Evolutionary conservation across 2,329 filamentous ascomycete species (phyloP).

Genomic region (Zalaria sp.): DNA sequence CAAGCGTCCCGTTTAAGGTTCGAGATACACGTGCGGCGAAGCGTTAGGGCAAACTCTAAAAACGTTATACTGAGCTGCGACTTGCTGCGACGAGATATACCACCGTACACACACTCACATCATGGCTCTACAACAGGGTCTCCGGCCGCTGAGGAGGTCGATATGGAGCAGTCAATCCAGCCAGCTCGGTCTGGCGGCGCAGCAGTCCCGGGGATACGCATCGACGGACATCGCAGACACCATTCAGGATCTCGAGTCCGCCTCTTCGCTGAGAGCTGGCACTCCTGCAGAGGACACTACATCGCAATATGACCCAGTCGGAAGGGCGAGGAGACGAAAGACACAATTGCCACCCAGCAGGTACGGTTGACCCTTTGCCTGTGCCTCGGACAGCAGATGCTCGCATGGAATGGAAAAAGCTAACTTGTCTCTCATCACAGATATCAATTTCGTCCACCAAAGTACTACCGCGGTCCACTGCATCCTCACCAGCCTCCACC

Average conservation of each 20-base stretch:
- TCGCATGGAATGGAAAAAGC: neutral
- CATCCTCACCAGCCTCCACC: constrained; percentile 87
- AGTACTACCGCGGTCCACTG: constrained; percentile 85
- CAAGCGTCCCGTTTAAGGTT: too few species aligned
- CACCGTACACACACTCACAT: too few species aligned
- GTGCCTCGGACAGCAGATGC: too few species aligned
- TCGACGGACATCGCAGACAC: constrained; percentile 17
- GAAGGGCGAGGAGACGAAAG: constrained; percentile 26
- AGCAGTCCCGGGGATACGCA: constrained; percentile 16
- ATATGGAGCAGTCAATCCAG: neutral
- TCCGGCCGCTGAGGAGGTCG: too few species aligned
- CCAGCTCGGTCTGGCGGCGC: neutral
- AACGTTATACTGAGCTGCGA: too few species aligned
- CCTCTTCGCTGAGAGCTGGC: constrained; percentile 28
- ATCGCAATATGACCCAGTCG: constrained; percentile 35
- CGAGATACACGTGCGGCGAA: too few species aligned
- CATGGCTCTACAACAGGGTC: too few species aligned
- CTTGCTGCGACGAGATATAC: too few species aligned
- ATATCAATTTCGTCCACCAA: constrained; percentile 89
- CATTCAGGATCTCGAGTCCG: constrained; percentile 30
- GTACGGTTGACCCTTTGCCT: constrained; percentile 17
- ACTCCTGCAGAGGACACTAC: constrained; percentile 23
- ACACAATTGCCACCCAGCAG: constrained; percentile 37
- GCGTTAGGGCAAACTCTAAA: too few species aligned
- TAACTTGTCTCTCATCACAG: constrained; percentile 29